These are phyloP conservation scores for Microbotryomycetes sp. DNA, from an alignment of 1,284 basidiomycete genomes.

Conservation along the genomic window DNA sequence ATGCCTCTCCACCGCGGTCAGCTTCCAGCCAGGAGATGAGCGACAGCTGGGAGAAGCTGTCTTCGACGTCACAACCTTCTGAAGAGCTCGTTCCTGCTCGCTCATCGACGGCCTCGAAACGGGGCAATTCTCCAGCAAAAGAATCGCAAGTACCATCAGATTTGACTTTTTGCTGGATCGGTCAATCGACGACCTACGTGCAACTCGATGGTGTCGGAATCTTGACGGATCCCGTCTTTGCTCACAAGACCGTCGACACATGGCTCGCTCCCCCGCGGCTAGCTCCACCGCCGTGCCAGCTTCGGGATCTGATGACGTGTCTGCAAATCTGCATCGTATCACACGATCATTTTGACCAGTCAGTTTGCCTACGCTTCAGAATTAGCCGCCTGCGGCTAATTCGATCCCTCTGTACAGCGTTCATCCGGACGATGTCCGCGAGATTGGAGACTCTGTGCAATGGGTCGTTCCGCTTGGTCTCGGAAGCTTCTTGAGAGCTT, in stretches of 20 bases:
- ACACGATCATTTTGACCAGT: conserved; percentile 35
- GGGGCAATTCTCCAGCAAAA: too few species aligned
- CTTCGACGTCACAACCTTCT: conserved; percentile 25
- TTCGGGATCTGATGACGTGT: conserved; percentile 7
- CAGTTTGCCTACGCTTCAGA: neutral
- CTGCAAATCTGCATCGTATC: conserved; percentile 39
- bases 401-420: conserved; percentile 34
- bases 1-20: conserved; percentile 25
- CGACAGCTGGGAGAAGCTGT: conserved; percentile 9
- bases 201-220: conserved; percentile 46
- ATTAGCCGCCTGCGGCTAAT: neutral
- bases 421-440: conserved; percentile 32
- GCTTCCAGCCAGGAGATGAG: neutral
- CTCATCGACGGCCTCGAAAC: neutral
- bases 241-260: conserved; percentile 12
- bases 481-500: conserved; percentile 26
- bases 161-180: conserved; percentile 37
- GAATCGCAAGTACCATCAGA: too few species aligned
- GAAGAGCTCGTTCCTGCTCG: conserved; percentile 15
- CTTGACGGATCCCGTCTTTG: conserved; percentile 47
- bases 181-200: conserved; percentile 45
- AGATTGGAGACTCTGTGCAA: conserved; percentile 27
- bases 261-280: conserved; percentile 20
- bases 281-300: conserved; percentile 11
- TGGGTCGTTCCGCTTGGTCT: conserved; percentile 39